Base-by-base conservation (phyloP, 768 basidiomycete genomes). In the Pulveroboletus sp. region DNA sequence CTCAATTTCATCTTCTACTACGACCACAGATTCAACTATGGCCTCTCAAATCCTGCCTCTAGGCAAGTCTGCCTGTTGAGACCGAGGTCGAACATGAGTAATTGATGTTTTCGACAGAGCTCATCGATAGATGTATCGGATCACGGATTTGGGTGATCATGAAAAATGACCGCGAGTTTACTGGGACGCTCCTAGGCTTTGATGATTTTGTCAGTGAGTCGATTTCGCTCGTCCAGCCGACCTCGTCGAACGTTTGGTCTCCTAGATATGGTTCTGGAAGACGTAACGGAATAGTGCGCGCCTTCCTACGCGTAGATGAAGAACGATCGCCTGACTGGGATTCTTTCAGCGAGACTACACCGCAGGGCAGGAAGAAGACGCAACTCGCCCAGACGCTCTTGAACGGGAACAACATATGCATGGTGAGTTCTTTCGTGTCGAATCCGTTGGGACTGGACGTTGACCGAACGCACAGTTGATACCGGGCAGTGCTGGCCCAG, bases 121-220 rank as follows among this genome's bases (percentile, higher is more conserved):
- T 99, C 37, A 95, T 99, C 62, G 95, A 99, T 69, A 81, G 89
- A 67, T 97, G 95, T 65, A 98, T 97, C 66, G 95, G 95, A 49
- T 95, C 93, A 29, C 82, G 83, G 42, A 94, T 98, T 64, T 96
- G 93, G 91, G 95, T 98, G 61, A 83, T 98, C 67, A 97, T 96
- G 92, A 98, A 97, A 74, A 85, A 79, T 59, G 93, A 99, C 54
- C 86, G 93, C 39, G 95, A 99, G 73, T 99, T 97, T 71, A 90
- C 89, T 20, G 95, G 95, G 11, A 96, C 85, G 3, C 76, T 99
- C 35, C 77, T 95, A 29, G 95, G 95, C 2, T 99, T 99, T 61
- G 95, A 99, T 67, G 95, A 99, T 71, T 99, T 95, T 69, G 95
- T 99, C 69, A 99, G 95, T 97, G 68, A 80, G 95, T 94, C 8